Percentiles rank a stretch among this genome's conserved stretches.
phyloP scores from a whole-genome alignment of 140 eudicot species.

The Cichorium intybus region DNA sequence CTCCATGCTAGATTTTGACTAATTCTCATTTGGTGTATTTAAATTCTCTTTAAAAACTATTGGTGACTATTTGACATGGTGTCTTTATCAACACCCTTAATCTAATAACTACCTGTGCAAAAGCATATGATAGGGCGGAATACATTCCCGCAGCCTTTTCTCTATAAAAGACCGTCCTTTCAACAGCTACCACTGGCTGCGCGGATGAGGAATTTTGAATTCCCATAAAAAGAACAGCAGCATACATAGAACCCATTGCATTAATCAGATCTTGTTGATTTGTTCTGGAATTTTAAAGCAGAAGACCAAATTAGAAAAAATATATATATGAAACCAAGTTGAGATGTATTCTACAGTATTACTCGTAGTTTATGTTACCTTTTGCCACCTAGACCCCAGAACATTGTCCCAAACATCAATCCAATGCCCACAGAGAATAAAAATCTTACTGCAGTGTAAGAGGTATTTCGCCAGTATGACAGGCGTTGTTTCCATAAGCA shows the following conservation, averaged over 20 bases:
- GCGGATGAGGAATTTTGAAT: conserved; percentile 46
- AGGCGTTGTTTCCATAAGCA: conserved; percentile 74
- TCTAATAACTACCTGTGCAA: conserved; percentile 62
- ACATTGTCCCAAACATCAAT: conserved; percentile 44
- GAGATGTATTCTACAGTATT: not conserved
- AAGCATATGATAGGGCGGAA: conserved; percentile 64
- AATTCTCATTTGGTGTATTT: too few relatives aligned
- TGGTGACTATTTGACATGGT: too few relatives aligned
- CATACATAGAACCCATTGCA: conserved; percentile 68
- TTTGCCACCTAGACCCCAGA: conserved; percentile 55
- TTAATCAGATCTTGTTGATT: conserved; percentile 36
- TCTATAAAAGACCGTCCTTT: conserved; percentile 60
- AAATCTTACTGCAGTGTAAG: conserved; percentile 67
- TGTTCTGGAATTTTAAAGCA: conserved; percentile 18
- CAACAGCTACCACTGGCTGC: conserved; percentile 63
- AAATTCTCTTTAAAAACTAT: too few relatives aligned
- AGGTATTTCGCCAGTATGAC: conserved; percentile 73
- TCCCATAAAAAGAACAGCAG: conserved; percentile 53
- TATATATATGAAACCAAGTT: not conserved
- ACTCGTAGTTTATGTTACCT: conserved; percentile 21
- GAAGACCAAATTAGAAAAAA: not conserved
- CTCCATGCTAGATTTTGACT: too few relatives aligned
- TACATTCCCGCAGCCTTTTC: conserved; percentile 80
- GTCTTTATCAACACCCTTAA: too few relatives aligned
- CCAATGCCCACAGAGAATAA: conserved; percentile 44